Percentiles rank a stretch among this genome's conserved stretches.
phyloP scores from a whole-genome alignment of 768 basidiomycete genomes.

The Podaxis sp. region DNA sequence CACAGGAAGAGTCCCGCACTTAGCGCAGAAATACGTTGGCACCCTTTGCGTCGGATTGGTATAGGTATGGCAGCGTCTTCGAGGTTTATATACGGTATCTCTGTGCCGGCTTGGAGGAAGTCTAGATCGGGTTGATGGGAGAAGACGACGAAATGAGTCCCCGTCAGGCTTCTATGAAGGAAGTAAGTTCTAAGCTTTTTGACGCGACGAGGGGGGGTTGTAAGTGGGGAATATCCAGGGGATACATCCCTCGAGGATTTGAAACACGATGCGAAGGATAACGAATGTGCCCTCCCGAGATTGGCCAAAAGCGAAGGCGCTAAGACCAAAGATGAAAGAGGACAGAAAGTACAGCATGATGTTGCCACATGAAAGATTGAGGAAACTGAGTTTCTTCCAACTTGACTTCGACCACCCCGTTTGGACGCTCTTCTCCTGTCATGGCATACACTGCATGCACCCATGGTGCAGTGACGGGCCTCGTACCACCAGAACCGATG shows the following conservation, averaged over 20 bases:
- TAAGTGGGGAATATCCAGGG: neutral
- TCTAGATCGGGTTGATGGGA: neutral
- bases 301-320: neutral
- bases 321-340: neutral
- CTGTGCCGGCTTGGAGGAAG: neutral
- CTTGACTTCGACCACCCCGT: slow-evolving; percentile 3
- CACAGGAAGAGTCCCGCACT: neutral
- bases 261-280: neutral
- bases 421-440: neutral
- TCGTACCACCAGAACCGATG: slow-evolving; percentile 8
- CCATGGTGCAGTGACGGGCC: slow-evolving; percentile 8
- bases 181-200: neutral
- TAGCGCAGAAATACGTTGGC: neutral
- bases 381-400: slow-evolving; percentile 7
- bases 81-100: neutral
- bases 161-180: slow-evolving; percentile 6
- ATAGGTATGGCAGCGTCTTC: slow-evolving; percentile 3
- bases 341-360: neutral
- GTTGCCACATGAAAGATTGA: slow-evolving; percentile 5
- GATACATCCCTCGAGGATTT: slow-evolving; percentile 6
- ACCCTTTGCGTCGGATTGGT: neutral
- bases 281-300: neutral
- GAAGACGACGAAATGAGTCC: slow-evolving; percentile 7
- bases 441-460: slow-evolving; percentile 9
- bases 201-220: neutral